These are phyloP conservation scores for Sapria himalayana DNA, from an alignment of 345 rosid species.

Conservation along the genomic window DNA sequence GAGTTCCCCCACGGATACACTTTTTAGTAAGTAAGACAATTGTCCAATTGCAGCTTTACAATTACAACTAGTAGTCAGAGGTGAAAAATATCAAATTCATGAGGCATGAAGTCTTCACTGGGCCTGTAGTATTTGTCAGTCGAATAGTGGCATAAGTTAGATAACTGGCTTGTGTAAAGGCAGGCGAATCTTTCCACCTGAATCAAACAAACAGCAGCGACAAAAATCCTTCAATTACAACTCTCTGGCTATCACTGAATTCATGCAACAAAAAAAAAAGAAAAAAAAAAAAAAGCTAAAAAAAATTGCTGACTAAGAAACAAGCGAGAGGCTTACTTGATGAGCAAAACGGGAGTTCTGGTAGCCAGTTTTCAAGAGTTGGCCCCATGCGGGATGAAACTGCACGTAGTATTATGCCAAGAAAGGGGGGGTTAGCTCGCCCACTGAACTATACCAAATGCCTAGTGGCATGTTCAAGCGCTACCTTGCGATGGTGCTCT, in stretches of 20 bases:
- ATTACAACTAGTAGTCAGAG: too few species aligned
- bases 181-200: slow-evolving; percentile 99
- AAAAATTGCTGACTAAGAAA: neutral
- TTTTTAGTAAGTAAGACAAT: too few species aligned
- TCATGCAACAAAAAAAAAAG: neutral
- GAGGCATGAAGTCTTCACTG: slow-evolving; percentile 89
- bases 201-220: neutral
- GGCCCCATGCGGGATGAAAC: slow-evolving; percentile 97
- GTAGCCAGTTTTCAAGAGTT: slow-evolving; percentile 92
- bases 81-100: slow-evolving; percentile 61
- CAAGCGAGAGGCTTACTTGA: slow-evolving; percentile 28
- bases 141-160: slow-evolving; percentile 74
- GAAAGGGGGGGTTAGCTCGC: neutral
- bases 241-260: neutral
- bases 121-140: slow-evolving; percentile 89
- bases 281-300: neutral
- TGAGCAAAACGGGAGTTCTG: slow-evolving; percentile 98
- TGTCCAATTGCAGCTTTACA: too few species aligned
- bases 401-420: slow-evolving; percentile 8
- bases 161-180: slow-evolving; percentile 82
- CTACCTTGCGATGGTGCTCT: slow-evolving; percentile 54
- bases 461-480: neutral
- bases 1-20: too few species aligned
- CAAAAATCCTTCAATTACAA: neutral
- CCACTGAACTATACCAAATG: neutral